These are phyloP conservation scores for Ogataea degrootiae DNA, from an alignment of 805 yeast species.

Conservation along the genomic window DNA sequence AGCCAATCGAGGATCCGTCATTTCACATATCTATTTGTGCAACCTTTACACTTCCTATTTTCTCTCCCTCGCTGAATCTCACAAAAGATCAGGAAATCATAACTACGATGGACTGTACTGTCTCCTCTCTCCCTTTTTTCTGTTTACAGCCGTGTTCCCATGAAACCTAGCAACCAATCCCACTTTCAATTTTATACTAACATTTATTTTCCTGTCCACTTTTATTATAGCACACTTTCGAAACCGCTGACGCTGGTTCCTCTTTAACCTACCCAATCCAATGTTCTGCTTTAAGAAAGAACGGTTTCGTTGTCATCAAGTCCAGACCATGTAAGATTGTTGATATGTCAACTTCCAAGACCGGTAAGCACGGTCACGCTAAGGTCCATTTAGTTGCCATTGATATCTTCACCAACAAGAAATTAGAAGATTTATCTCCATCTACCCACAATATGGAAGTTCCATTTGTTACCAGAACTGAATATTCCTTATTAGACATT, in stretches of 20 bases:
- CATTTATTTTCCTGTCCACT: conserved; percentile 2
- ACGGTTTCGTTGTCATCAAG: conserved; percentile 98
- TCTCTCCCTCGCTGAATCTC: too few species aligned
- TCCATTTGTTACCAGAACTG: conserved; percentile 94
- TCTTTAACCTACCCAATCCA: conserved; percentile 98
- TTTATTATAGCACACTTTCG: conserved; percentile 74
- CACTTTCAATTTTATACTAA: conserved; percentile 2
- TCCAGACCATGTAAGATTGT: conserved; percentile 99
- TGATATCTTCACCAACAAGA: conserved; percentile 98
- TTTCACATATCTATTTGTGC: too few species aligned
- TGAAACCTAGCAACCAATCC: background rate
- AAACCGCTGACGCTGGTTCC: conserved; percentile 98
- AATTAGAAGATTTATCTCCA: conserved; percentile 99
- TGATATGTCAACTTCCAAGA: conserved; percentile 99
- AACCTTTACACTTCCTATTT: too few species aligned
- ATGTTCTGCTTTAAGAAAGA: conserved; percentile 99
- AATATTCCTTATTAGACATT: conserved; percentile 94
- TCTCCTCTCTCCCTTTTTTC: too few species aligned
- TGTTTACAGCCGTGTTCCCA: background rate
- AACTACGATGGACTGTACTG: too few species aligned
- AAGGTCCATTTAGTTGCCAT: conserved; percentile 99
- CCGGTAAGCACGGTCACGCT: conserved; percentile 99
- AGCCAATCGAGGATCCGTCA: too few species aligned
- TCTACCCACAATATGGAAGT: conserved; percentile 99
- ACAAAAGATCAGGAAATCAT: too few species aligned